These are phyloP conservation scores for Gaeumannomyces tritici DNA, from an alignment of 2,329 filamentous ascomycete species.

Conservation along the genomic window DNA sequence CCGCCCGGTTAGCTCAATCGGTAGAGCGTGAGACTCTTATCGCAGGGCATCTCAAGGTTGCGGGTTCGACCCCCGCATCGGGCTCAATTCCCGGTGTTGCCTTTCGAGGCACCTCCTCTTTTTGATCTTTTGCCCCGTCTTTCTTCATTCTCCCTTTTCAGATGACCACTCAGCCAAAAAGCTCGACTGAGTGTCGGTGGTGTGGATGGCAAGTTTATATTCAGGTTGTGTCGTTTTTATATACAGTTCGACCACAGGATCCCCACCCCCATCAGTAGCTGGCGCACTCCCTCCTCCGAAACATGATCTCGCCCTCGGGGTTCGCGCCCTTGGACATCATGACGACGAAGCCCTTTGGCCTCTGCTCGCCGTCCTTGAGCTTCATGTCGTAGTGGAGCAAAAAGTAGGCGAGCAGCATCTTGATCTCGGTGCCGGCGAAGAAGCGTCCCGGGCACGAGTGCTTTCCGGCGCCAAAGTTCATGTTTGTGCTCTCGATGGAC, in stretches of 20 bases:
- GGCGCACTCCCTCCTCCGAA: conserved; percentile 20
- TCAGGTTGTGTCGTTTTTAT: no score
- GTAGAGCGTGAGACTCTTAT: conserved; percentile 66
- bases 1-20: conserved; percentile 56
- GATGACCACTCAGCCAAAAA: no score
- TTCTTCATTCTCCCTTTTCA: no score
- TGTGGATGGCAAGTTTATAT: no score
- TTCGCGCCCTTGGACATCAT: conserved; percentile 32
- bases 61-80: conserved; percentile 34
- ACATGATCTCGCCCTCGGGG: conserved; percentile 29
- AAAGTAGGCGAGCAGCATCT: conserved; percentile 30
- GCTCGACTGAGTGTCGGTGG: no score
- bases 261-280: not conserved
- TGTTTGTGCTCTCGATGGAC: conserved; percentile 28
- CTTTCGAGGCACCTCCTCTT: not conserved
- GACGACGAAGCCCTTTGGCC: conserved; percentile 29
- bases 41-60: conserved; percentile 18
- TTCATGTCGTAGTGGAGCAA: conserved; percentile 32
- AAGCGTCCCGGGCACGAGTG: conserved; percentile 39
- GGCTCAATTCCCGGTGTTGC: conserved; percentile 31
- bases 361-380: conserved; percentile 24
- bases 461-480: conserved; percentile 37
- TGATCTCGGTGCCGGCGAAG: conserved; percentile 35
- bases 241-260: no score
- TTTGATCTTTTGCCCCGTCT: no score